These are phyloP conservation scores for Smallanthus sonchifolius DNA, from an alignment of 129 eudicot species.

Conservation along the genomic window DNA sequence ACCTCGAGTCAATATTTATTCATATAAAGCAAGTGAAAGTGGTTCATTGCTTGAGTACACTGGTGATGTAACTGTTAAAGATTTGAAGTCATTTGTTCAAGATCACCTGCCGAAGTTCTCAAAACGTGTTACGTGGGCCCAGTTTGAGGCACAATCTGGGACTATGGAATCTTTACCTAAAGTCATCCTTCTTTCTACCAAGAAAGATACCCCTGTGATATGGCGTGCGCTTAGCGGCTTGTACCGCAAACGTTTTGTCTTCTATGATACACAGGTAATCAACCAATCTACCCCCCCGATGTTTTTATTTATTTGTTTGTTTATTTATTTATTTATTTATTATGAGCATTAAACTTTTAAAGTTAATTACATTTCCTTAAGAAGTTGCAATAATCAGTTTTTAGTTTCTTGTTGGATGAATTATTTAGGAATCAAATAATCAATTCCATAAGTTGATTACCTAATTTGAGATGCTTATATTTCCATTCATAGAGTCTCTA, in stretches of 20 bases:
- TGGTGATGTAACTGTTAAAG: constrained; percentile 53
- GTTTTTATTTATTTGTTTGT: not conserved
- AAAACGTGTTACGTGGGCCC: constrained; percentile 53
- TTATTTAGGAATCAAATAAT: not conserved
- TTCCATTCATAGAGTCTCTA: not conserved
- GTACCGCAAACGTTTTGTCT: constrained; percentile 55
- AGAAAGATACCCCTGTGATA: constrained; percentile 86
- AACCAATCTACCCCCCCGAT: not conserved
- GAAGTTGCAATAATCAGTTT: not conserved
- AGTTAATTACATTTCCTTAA: not conserved
- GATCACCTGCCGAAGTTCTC: constrained; percentile 78
- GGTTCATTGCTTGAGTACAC: constrained; percentile 74
- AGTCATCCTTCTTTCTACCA: constrained; percentile 82
- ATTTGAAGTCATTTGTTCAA: constrained; percentile 61
- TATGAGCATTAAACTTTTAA: not conserved
- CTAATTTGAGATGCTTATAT: not conserved
- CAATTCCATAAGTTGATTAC: not conserved
- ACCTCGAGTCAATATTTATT: constrained; percentile 58
- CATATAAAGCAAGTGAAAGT: constrained; percentile 51
- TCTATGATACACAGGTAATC: constrained; percentile 82
- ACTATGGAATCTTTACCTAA: constrained; percentile 47
- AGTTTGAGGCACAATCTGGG: constrained; percentile 37
- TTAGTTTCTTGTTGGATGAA: not conserved
- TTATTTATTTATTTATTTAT: not conserved
- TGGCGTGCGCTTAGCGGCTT: constrained; percentile 95